Conservation (phyloP, 139 green algal genomes). For the Micractinium conductrix region DNA sequence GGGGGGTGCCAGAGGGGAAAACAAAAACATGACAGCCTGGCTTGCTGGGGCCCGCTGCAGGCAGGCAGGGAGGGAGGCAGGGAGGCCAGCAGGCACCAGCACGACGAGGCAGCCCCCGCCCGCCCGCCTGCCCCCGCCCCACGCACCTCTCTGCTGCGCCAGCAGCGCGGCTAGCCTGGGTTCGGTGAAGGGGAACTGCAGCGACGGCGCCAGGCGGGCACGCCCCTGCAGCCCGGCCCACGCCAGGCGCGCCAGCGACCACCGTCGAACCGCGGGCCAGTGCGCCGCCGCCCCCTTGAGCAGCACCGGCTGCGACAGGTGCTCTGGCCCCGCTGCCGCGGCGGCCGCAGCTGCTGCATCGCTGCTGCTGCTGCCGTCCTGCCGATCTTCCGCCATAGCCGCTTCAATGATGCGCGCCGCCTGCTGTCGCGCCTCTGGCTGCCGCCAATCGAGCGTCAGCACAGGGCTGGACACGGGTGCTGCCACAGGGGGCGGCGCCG, state of each 20-base stretch:
- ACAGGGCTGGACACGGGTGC: background rate
- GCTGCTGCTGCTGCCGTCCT: background rate
- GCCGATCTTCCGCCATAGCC: background rate
- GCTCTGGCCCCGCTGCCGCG: background rate
- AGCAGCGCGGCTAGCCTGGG: constrained; percentile 2
- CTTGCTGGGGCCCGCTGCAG: background rate
- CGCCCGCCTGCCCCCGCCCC: too few relatives aligned
- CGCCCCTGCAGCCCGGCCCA: background rate
- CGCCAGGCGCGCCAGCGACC: background rate
- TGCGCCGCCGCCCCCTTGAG: constrained; percentile 17
- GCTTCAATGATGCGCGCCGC: background rate
- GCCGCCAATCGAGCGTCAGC: constrained; percentile 5
- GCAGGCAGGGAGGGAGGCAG: background rate
- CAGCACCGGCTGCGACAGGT: constrained; percentile 2
- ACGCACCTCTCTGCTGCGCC: constrained; percentile 2
- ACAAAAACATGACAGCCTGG: background rate
- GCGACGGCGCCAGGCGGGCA: constrained; percentile 3
- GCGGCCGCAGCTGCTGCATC: background rate
- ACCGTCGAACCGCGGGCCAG: constrained; percentile 14
- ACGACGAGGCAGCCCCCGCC: too few relatives aligned
- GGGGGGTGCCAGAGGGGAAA: background rate
- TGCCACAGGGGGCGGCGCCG: background rate
- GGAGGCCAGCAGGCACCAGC: background rate
- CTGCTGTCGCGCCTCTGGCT: background rate
- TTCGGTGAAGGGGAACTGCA: constrained; percentile 30